Evolutionary conservation across 495 filamentous ascomycete species (phyloP).

Genomic region (Neurospora intermedia): DNA sequence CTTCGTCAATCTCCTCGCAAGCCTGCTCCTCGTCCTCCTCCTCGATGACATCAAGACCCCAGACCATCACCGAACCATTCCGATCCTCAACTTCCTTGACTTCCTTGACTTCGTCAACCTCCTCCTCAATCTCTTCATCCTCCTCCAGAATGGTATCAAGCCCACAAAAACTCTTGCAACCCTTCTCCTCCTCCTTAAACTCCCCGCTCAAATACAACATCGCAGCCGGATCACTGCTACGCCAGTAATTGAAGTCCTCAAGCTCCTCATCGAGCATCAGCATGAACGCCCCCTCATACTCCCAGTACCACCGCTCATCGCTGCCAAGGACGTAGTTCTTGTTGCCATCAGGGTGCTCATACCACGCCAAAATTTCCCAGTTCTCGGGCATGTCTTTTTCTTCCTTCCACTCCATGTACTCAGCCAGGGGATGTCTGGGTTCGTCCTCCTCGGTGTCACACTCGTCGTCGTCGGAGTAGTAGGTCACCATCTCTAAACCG

Average conservation of each 20-base stretch:
- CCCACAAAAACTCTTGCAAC: neutral
- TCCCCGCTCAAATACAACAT: neutral
- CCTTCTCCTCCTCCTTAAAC: neutral
- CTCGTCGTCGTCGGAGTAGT: neutral
- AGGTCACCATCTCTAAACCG: neutral
- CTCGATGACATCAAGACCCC: neutral
- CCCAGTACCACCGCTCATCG: neutral
- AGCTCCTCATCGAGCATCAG: neutral
- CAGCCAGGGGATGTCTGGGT: neutral
- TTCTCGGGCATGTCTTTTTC: neutral
- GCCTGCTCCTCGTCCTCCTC: neutral
- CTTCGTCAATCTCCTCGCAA: neutral
- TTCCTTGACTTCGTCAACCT: neutral
- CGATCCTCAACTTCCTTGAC: neutral
- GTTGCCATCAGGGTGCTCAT: neutral
- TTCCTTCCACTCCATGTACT: neutral
- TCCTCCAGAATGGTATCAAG: neutral
- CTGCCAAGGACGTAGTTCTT: neutral
- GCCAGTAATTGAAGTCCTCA: neutral
- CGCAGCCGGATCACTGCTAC: neutral
- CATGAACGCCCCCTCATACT: neutral
- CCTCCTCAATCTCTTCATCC: neutral
- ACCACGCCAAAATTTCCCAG: neutral
- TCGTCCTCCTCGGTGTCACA: neutral
- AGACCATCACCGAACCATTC: neutral